Evolutionary conservation across 192 early-diverging fungal genomes (phyloP).

Genomic region (Mortierella claussenii): DNA sequence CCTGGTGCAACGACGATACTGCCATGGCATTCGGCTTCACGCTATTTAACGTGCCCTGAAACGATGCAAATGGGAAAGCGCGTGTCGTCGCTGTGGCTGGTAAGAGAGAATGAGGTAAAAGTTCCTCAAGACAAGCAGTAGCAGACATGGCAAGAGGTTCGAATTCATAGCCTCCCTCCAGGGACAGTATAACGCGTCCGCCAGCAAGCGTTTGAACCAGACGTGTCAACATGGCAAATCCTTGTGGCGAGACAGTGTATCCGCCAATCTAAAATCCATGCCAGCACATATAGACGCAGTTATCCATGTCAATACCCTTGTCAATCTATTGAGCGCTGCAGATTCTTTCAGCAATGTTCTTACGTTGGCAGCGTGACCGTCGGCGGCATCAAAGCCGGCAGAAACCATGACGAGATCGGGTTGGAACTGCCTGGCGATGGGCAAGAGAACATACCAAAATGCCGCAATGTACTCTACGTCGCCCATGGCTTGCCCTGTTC

Average conservation of each 20-base stretch:
- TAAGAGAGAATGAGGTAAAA: constrained; percentile 45
- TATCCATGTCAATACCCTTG: too few species aligned
- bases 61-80: constrained; percentile 46
- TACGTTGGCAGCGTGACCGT: constrained; percentile 69
- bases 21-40: constrained; percentile 61
- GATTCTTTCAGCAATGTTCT: constrained; percentile 22
- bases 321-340: not conserved
- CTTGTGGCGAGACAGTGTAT: constrained; percentile 71
- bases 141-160: constrained; percentile 57
- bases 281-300: too few species aligned
- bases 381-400: constrained; percentile 82
- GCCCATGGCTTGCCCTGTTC: constrained; percentile 61
- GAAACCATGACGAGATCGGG: constrained; percentile 81
- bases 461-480: constrained; percentile 81
- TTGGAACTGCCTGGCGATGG: constrained; percentile 75
- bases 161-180: constrained; percentile 71
- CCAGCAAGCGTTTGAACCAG: constrained; percentile 69
- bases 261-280: constrained; percentile 69
- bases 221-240: constrained; percentile 75
- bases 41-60: constrained; percentile 56
- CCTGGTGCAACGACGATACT: constrained; percentile 48
- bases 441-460: constrained; percentile 73
- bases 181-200: constrained; percentile 71
- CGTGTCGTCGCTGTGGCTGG: constrained; percentile 38
- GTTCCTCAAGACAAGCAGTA: constrained; percentile 54